Evolutionary conservation across 2,329 filamentous ascomycete genomes (phyloP), one percentile per base, ranked within the genome.

Genomic region (Claviceps purpurea): DNA sequence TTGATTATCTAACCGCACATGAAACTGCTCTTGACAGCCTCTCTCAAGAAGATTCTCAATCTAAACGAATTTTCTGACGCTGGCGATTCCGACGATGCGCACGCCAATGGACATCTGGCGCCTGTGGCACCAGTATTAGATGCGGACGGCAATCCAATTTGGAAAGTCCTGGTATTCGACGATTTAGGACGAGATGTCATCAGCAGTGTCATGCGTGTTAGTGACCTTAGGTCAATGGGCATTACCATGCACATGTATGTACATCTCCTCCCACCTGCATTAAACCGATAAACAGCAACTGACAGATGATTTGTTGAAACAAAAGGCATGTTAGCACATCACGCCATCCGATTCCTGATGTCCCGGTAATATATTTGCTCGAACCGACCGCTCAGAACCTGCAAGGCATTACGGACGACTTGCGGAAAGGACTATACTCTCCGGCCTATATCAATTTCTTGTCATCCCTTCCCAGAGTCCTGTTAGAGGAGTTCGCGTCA

Each of bases 141-240:
- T 59, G 78, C 87, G 47, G 85, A 94, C 60, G 89, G 90, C 56
- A 88, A 95, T 62, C 90, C 91, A 1, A 90, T 96, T 71, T 97
- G 91, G 91, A 97, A 97, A 68, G 87, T 97, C 6, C 74, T 98
- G 50, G 89, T 98, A 10, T 97, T 98, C 65, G 94, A 98, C 68
- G 86, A 91, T 60, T 68, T 84, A 4, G 93, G 91, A 47, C 79
- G 90, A 66, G 90, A 97, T 78, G 87, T 98, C 54, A 96, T 98
- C 63, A 96, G 89, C 72, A 96, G 90, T 63, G 90, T 98, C 2
- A 75, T 98, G 57, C 80, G 90, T 54, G 93, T 98, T 56, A 95
- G 89, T 64, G 93, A 98, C 70, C 73, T 98, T 64, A 79, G 94
- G 56, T 81, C 85, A 55, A 89, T 93, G 81, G 93, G 94, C n/a